A percentile compares a stretch with the other conserved stretches of the same genome.
These are phyloP conservation scores for Ploettnerulaceae sp. DNA, from an alignment of 2,329 filamentous ascomycete species.

Conservation along the genomic window DNA sequence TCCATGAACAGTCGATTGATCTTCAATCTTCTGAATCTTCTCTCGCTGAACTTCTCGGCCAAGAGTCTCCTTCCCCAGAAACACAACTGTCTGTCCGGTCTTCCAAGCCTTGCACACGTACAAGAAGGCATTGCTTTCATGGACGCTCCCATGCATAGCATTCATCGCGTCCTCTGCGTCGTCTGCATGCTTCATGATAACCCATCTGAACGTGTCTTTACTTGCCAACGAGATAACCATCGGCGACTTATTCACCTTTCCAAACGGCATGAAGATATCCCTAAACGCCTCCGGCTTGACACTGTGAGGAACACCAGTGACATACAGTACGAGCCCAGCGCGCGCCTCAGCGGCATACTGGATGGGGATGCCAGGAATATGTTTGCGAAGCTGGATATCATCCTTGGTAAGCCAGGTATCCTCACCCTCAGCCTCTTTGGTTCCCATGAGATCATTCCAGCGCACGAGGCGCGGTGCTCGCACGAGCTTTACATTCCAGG, in stretches of 20 bases:
- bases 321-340: conserved; percentile 23
- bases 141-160: conserved; percentile 14
- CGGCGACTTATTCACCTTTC: conserved; percentile 17
- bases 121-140: conserved; percentile 1
- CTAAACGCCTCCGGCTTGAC: conserved; percentile 7
- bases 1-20: background rate
- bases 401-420: conserved; percentile 19
- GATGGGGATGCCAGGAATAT: conserved; percentile 22
- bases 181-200: conserved; percentile 21
- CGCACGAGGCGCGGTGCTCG: background rate
- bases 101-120: conserved; percentile 7
- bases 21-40: background rate
- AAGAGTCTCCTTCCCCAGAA: background rate
- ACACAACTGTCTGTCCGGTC: background rate
- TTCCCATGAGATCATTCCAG: conserved; percentile 3
- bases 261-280: conserved; percentile 18
- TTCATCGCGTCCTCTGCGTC: conserved; percentile 16
- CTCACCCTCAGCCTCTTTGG: background rate
- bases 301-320: conserved; percentile 20
- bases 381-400: background rate
- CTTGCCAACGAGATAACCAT: conserved; percentile 19
- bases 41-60: background rate
- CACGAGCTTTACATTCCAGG: background rate
- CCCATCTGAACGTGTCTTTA: conserved; percentile 25
- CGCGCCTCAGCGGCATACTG: conserved; percentile 15